phyloP scores from a whole-genome alignment of 164 flowering plant species.

The Santalum album region DNA sequence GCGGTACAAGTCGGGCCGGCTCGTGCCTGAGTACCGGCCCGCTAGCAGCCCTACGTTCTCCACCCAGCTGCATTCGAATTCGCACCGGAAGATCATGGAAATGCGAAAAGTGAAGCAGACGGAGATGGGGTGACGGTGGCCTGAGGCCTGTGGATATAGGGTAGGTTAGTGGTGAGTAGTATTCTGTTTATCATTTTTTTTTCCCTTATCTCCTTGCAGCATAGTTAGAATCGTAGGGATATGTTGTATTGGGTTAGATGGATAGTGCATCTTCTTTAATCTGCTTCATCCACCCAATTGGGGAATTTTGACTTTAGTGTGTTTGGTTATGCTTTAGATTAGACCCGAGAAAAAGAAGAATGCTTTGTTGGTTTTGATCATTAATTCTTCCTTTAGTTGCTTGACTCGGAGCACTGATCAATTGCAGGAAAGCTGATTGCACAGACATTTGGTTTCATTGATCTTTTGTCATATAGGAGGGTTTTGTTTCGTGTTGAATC shows the following conservation, averaged over 20 bases:
- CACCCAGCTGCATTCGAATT: conserved; percentile 58
- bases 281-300: not conserved
- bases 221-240: conserved; percentile 7
- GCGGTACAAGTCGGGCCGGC: conserved; percentile 78
- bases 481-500: too few relatives aligned
- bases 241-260: conserved; percentile 16
- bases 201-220: not conserved
- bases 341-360: conserved; percentile 5
- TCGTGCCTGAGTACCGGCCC: conserved; percentile 84
- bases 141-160: conserved; percentile 22
- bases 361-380: not conserved
- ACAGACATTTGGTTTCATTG: too few relatives aligned
- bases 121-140: conserved; percentile 8
- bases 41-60: conserved; percentile 75
- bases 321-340: conserved; percentile 5
- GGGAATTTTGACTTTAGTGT: conserved; percentile 13
- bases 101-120: conserved; percentile 61
- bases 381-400: not conserved
- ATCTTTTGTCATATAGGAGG: too few relatives aligned
- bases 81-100: conserved; percentile 73
- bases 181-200: not conserved
- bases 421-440: not conserved
- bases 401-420: conserved; percentile 1
- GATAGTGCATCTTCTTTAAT: not conserved
- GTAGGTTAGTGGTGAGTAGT: conserved; percentile 6